Percentiles rank a stretch among this genome's conserved stretches.
Conservation (phyloP, 1,284 basidiomycete species). For the Ceratobasidium sp. region DNA sequence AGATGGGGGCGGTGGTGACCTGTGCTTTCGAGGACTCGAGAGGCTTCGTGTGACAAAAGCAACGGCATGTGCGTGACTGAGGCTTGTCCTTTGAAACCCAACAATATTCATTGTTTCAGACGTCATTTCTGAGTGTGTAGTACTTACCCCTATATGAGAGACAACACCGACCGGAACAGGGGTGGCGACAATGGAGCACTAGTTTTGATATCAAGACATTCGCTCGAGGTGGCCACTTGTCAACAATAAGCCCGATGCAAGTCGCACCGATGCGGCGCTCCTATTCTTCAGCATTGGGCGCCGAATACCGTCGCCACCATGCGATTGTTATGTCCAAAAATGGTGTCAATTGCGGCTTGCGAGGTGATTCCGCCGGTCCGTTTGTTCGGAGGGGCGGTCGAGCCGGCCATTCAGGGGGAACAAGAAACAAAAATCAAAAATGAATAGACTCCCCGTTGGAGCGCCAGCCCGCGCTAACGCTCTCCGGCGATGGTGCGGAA, state of each 20-base stretch:
- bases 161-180: slow-evolving; percentile 25
- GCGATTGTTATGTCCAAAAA: slow-evolving; percentile 6
- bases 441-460: neutral
- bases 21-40: slow-evolving; percentile 1
- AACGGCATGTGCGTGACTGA: slow-evolving; percentile 7
- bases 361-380: slow-evolving; percentile 21
- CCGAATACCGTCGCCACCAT: slow-evolving; percentile 2
- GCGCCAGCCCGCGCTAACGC: neutral
- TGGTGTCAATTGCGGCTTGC: neutral
- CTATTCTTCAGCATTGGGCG: slow-evolving; percentile 16
- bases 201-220: slow-evolving; percentile 13
- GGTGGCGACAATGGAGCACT: slow-evolving; percentile 6
- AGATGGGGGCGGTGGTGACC: slow-evolving; percentile 25
- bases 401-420: slow-evolving; percentile 32
- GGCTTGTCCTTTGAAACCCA: slow-evolving; percentile 35
- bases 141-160: slow-evolving; percentile 21
- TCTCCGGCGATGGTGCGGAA: slow-evolving; percentile 3
- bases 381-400: slow-evolving; percentile 29
- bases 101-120: slow-evolving; percentile 16
- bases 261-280: slow-evolving; percentile 28
- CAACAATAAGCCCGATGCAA: slow-evolving; percentile 26
- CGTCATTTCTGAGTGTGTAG: neutral
- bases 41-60: slow-evolving; percentile 18
- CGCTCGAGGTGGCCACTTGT: neutral
- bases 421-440: slow-evolving; percentile 15